Base-by-base conservation (phyloP, 2,329 filamentous ascomycete species). In the Didymella sp. region DNA sequence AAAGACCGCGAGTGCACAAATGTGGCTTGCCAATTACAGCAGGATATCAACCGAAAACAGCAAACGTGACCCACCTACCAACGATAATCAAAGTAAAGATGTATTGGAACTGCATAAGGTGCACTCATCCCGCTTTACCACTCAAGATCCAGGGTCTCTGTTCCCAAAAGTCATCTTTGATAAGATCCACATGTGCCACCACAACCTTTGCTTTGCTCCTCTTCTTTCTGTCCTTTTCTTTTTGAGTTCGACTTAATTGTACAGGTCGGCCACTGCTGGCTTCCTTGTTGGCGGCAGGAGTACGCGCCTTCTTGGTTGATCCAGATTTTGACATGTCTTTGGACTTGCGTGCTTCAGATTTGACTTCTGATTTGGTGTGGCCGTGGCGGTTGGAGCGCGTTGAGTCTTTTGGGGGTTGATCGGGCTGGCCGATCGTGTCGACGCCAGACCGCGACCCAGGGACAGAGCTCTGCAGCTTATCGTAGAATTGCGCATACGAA, bases 111-210 rank as follows among this genome's bases (percentile, higher is more conserved):
- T 38, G 17, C 15, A 21, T 19, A 12, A 40, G 19, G 12, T 37
- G 19, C 8, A 4, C 6, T 37, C 17, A 67, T 21, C 62, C 71
- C 33, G 71, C 62, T 59, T 67, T 73, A 30, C 77, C 76, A 50
- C 71, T 77, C 69, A 82, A 60, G 24, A 82, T 79, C 91, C 93
- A 98, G 1, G 93, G 92, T 71, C 93, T 83, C 68, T 83, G 84
- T 62, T 91, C 84, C 95, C 95, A 99, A 73, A 99, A 99, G 3
- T 91, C 90, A 76, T 98, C 91, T 68, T 90, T 92, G 77, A 99
- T 98, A 68, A 99, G 90, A 78, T 99, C 95, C 58, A 95, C 78
- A 79, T 98, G 92, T 71, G 93, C 88, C 33, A 96, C 83, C 31
- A 91, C 85, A 42, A 99, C 87, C 48, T 84, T 84, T 0, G 92